A percentile compares a stretch with the other conserved stretches of the same genome.
These are phyloP conservation scores for Mimosa bimucronata DNA, from an alignment of 306 rosid genomes.

Conservation along the genomic window DNA sequence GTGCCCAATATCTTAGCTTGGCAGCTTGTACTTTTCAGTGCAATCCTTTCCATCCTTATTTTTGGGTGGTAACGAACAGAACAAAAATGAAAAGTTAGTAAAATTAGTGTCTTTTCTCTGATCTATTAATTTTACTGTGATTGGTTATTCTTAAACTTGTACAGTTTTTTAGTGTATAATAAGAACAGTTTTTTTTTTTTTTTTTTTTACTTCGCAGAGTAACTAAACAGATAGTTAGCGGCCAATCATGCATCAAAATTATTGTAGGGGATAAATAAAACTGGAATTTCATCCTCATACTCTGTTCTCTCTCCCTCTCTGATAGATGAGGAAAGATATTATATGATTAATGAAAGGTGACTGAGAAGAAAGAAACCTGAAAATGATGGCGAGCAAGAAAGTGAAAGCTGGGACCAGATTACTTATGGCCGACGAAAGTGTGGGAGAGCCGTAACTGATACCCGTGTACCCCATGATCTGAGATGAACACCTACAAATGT, in stretches of 20 bases:
- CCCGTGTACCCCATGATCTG: conserved; percentile 94
- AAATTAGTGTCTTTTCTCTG: not conserved
- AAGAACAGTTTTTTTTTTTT: too few relatives aligned
- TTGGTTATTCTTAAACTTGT: not conserved
- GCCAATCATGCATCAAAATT: not conserved
- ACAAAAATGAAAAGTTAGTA: not conserved
- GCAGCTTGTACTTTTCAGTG: conserved; percentile 55
- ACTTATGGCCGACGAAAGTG: conserved; percentile 92
- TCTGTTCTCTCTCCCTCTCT: not conserved
- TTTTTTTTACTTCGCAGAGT: too few relatives aligned
- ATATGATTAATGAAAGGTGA: not conserved
- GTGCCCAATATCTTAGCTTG: conserved; percentile 85
- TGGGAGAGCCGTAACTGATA: conserved; percentile 82
- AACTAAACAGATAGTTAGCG: not conserved
- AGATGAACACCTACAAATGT: conserved; percentile 63
- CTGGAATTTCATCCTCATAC: not conserved
- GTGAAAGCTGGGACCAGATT: conserved; percentile 97
- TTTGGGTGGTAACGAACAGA: conserved; percentile 11
- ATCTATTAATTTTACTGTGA: not conserved
- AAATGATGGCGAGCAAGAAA: conserved; percentile 84
- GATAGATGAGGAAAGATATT: not conserved
- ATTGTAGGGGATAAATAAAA: not conserved
- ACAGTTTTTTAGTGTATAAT: not conserved
- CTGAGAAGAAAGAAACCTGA: conserved; percentile 63
- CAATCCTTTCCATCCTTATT: conserved; percentile 79